Conservation (phyloP, 2,329 filamentous ascomycete genomes). For the Fusarium tricinctum region DNA sequence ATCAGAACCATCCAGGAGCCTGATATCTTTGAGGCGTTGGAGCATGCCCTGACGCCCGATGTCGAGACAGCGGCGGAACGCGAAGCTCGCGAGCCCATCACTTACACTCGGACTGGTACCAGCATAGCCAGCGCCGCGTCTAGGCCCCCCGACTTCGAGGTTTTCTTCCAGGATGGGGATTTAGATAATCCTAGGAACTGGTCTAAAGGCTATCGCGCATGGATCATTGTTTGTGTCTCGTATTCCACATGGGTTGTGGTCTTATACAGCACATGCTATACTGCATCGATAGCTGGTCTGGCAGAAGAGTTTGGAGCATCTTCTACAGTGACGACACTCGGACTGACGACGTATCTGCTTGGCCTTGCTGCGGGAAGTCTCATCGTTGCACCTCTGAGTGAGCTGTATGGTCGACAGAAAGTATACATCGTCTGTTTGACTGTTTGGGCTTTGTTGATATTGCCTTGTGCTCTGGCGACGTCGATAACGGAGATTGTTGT, state of each 20-base stretch:
- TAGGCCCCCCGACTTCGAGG: slow-evolving; percentile 74
- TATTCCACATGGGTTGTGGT: slow-evolving; percentile 68
- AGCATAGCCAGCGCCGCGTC: slow-evolving; percentile 60
- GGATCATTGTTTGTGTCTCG: slow-evolving; percentile 61
- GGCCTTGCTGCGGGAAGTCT: slow-evolving; percentile 80
- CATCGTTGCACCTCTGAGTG: slow-evolving; percentile 79
- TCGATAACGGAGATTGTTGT: slow-evolving; percentile 78
- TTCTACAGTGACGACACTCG: slow-evolving; percentile 76
- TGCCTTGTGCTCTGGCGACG: slow-evolving; percentile 78
- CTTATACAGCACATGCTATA: slow-evolving; percentile 84
- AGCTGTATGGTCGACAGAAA: slow-evolving; percentile 76
- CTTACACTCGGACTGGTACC: slow-evolving; percentile 59
- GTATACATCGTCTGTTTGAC: slow-evolving; percentile 77
- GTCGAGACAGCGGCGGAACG: slow-evolving; percentile 58
- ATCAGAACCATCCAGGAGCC: slow-evolving; percentile 48
- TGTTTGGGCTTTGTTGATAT: slow-evolving; percentile 75
- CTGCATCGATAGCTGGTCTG: slow-evolving; percentile 77
- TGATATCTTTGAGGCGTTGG: slow-evolving; percentile 54
- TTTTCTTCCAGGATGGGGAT: slow-evolving; percentile 77
- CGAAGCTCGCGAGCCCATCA: slow-evolving; percentile 61
- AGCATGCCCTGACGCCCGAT: slow-evolving; percentile 56
- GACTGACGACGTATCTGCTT: slow-evolving; percentile 82
- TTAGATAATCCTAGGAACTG: slow-evolving; percentile 78
- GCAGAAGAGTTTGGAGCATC: slow-evolving; percentile 73
- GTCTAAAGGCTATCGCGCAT: slow-evolving; percentile 64